Evolutionary conservation across 768 basidiomycete species (phyloP), one percentile per base, ranked within the genome.

Genomic region (Russula abietina): DNA sequence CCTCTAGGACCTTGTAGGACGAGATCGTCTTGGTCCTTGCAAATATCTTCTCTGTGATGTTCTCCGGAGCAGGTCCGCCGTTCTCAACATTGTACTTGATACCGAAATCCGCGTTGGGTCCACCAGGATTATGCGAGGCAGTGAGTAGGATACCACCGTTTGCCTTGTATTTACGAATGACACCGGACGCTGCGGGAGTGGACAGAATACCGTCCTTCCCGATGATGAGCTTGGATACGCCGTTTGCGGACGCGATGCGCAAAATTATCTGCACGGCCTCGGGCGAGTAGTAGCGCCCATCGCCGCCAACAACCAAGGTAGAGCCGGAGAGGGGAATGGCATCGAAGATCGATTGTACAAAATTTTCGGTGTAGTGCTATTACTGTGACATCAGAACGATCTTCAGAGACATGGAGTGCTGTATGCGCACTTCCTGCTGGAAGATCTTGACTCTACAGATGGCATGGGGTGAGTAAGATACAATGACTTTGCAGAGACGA

Each of bases 71-170:
- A 22, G 97, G 96, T 3, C 97, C 97, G 64, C 97, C 97, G 69
- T 99, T 99, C 43, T 88, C 87, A 53, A 93, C 89, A 75, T 99
- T 99, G 80, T 97, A 99, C 77, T 99, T 98, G 84, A 99, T 98
- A 53, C 97, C 97, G 73, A 98, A 99, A 75, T 99, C 97, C 70
- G 91, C 89, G 72, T 93, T 83, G n/a, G 97, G 97, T 26, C 97
- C 97, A 59, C 97, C 97, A 19, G 97, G 95, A 75, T 99, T 99
- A 81, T 99, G 97, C 64, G 87, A 89, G 19, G 97, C 97, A 6
- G 97, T 99, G 67, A 99, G 81, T 58, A 99, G 81, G 75, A 99
- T 99, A 67, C 97, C 97, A 50, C 97, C 97, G 69, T 91, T 85
- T 4, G 95, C 95, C 75, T 97, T 93, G 80, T 93, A 93, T 70